Evolutionary conservation across 2,329 filamentous ascomycete genomes (phyloP).

Genomic region (Pseudomassariella vexata): DNA sequence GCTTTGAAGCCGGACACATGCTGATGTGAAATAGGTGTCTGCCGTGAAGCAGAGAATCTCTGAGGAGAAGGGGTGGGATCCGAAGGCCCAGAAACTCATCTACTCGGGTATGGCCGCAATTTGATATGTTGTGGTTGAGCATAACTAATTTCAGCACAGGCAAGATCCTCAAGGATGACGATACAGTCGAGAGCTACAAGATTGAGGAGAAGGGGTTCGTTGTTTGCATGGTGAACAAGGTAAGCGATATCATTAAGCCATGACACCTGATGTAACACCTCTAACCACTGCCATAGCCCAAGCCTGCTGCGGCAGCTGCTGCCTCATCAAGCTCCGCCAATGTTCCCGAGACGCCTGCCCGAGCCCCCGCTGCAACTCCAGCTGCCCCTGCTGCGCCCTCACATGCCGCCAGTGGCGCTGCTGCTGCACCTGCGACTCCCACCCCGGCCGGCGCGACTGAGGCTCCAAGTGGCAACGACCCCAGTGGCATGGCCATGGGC

Average conservation of each 20-base stretch:
- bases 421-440: conserved; percentile 47
- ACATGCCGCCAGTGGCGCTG: conserved; percentile 36
- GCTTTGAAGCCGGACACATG: conserved; percentile 15
- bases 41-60: conserved; percentile 89
- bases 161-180: conserved; percentile 97
- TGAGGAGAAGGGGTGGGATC: conserved; percentile 90
- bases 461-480: conserved; percentile 54
- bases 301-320: conserved; percentile 51
- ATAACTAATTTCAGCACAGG: conserved; percentile 47
- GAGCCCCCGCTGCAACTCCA: conserved; percentile 43
- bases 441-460: conserved; percentile 48
- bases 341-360: conserved; percentile 57
- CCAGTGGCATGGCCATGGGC: conserved; percentile 82
- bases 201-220: conserved; percentile 99
- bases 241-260: conserved; percentile 31
- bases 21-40: conserved; percentile 60
- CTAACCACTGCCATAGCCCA: conserved; percentile 52
- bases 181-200: conserved; percentile 93
- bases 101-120: conserved; percentile 75
- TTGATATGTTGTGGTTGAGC: neutral
- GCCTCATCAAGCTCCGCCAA: conserved; percentile 56
- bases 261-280: conserved; percentile 4
- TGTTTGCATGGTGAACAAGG: conserved; percentile 97
- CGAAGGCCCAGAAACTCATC: conserved; percentile 88
- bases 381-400: conserved; percentile 45